phyloP scores from a whole-genome alignment of 2,329 filamentous ascomycete species.

The Byssothecium circinans region DNA sequence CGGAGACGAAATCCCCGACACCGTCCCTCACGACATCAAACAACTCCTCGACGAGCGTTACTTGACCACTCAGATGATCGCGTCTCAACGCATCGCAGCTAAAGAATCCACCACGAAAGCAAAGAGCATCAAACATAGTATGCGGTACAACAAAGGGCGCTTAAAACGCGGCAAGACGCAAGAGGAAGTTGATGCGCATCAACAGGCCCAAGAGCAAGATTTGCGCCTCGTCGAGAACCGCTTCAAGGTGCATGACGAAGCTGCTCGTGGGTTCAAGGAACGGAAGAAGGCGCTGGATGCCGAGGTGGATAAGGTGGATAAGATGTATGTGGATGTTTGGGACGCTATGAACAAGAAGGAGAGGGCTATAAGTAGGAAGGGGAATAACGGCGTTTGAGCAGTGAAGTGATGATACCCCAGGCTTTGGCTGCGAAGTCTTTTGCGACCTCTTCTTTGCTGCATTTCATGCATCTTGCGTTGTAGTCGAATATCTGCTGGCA shows the following conservation, averaged over 20 bases:
- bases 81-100: background rate
- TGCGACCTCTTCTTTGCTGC: background rate
- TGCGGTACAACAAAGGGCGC: background rate
- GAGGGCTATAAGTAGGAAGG: background rate
- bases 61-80: background rate
- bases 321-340: background rate
- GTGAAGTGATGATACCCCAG: background rate
- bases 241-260: background rate
- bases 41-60: background rate
- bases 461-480: background rate
- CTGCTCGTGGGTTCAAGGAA: background rate
- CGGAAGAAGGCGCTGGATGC: background rate
- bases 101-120: background rate
- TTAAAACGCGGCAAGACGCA: background rate
- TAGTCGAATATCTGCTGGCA: no score
- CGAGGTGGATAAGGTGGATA: background rate
- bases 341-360: background rate
- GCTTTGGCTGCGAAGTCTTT: background rate
- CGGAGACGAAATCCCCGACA: conserved; percentile 9
- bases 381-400: background rate
- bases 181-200: background rate
- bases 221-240: background rate
- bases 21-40: background rate
- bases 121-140: background rate
- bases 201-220: background rate